These are phyloP conservation scores for Epichloe sp. DNA, from an alignment of 2,329 filamentous ascomycete species.

Conservation along the genomic window DNA sequence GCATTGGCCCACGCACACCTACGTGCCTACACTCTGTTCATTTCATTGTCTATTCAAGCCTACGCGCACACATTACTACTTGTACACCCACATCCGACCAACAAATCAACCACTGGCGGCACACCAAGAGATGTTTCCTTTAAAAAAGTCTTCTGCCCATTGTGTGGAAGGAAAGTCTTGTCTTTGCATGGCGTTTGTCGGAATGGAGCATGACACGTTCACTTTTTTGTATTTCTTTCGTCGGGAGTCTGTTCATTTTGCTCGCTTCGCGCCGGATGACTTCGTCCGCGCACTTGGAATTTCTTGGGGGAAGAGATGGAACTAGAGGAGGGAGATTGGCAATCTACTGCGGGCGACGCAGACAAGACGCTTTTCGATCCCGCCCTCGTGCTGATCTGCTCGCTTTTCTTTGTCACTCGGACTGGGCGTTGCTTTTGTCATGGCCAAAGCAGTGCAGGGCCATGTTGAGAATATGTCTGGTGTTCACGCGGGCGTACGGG, in stretches of 20 bases:
- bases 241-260: slow-evolving; percentile 7
- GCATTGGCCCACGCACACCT: slow-evolving; percentile 1
- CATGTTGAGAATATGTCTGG: slow-evolving; percentile 12
- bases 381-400: not conserved
- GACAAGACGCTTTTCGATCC: not conserved
- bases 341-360: not conserved
- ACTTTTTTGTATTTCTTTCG: slow-evolving; percentile 11
- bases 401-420: not conserved
- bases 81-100: slow-evolving; percentile 5
- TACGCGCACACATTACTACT: slow-evolving; percentile 4
- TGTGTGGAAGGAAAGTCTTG: slow-evolving; percentile 10
- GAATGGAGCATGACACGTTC: slow-evolving; percentile 10
- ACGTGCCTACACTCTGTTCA: slow-evolving; percentile 8
- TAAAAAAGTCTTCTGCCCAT: slow-evolving; percentile 6
- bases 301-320: slow-evolving; percentile 6
- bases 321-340: not conserved
- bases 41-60: slow-evolving; percentile 4
- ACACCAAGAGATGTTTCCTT: slow-evolving; percentile 9
- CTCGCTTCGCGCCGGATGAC: slow-evolving; percentile 6
- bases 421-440: not conserved
- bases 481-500: slow-evolving; percentile 9
- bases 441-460: not conserved
- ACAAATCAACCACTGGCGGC: slow-evolving; percentile 2
- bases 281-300: slow-evolving; percentile 7
- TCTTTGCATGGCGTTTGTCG: slow-evolving; percentile 23